Base-by-base conservation (phyloP, 192 early-diverging fungal species). In the Gaertneriomyces sp. region DNA sequence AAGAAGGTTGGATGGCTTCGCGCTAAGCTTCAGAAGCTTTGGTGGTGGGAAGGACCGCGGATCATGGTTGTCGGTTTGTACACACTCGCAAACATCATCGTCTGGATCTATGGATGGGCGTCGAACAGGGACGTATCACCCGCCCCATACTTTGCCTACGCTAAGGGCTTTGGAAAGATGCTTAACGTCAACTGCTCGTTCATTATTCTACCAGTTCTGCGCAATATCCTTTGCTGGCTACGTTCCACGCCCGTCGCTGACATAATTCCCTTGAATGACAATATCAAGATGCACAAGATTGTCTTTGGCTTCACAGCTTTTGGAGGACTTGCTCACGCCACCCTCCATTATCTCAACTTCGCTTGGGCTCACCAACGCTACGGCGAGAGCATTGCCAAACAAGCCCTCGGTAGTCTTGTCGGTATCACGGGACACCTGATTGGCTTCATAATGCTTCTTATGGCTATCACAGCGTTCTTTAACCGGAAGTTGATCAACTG, bases 401-500 rank as follows among this genome's bases (percentile, higher is more conserved):
- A 60, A 19, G 74, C 74, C 11, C 45, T 62, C 11, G 51, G 33
- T 6, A 75, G 58, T 42, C 38, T 75, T 10, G 64, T 69, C 46
- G 74, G 74, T 8, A 25, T 43, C 9, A 75, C 74, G 2, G 74
- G 74, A 39, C 70, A 72, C 41, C 25, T 66, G 5, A 56, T 73
- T 40, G 17, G 52, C 17, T 11, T 58, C 7, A 25, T 72, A 3
- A 73, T 75, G 69, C 20, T 57, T 8, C 10, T 62, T 6, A 69
- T 73, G 66, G 50, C 50, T 43, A 11, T 40, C 3, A 45, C 70
- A 0, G 47, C 70, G 4, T 71, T 83, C 16, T 87, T 81, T 61
- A 74, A 76, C 46, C 87, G 89, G 63, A 88, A 91, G 60, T 71
- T 88, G n/a, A 86, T 86, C 52, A 69, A 84, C 39, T 55, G 83